Evolutionary conservation across 2,329 filamentous ascomycete genomes (phyloP), one percentile per base, ranked within the genome.

Genomic region (Diaporthe ilicicola): DNA sequence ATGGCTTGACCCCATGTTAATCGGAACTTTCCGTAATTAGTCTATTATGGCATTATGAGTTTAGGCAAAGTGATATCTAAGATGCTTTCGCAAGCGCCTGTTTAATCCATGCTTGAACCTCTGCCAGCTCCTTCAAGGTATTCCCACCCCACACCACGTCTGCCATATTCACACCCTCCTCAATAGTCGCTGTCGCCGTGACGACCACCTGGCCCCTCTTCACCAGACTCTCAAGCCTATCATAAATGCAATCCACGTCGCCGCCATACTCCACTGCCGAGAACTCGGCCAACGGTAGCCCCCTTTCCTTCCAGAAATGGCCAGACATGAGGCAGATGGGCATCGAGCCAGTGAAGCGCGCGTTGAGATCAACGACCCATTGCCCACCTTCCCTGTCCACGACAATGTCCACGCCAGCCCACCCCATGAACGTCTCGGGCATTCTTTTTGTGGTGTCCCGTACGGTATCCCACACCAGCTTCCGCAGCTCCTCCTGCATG

Each of bases 281-380:
- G 39, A 76, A 76, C 24, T 76, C 74, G 6, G 75, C 75, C 54
- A 75, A 37, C 4, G 72, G 69, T 13, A 76, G 48, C 9, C 67
- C 62, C 22, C 74, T 72, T 10, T 69, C 55, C 55, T 71, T 69
- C 75, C 72, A 76, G 44, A 76, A 76, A 32, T 76, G 75, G 7
- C 72, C 70, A 2, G 74, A 71, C 74, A 76, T 74, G 70, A 76
- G 61, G 66, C 75, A 76, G 34, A 76, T 75, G 1, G 75, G 74
- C 75, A 76, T 76, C 8, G 75, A 76, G 53, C 75, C 75, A 17
- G 75, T 76, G 54, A 76, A 75, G 4, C 75, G 73, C 8, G 75
- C 75, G 27, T 76, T 76, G n/a, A 76, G 70, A 54, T 76, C 75
- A 10, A 76, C 75, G 8, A 76, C 75, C 70, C 71, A 76, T 54